Percentiles rank a stretch among this genome's conserved stretches.
These are phyloP conservation scores for Uromyces viciae-fabae DNA, from an alignment of 1,284 basidiomycete species.

Conservation along the genomic window DNA sequence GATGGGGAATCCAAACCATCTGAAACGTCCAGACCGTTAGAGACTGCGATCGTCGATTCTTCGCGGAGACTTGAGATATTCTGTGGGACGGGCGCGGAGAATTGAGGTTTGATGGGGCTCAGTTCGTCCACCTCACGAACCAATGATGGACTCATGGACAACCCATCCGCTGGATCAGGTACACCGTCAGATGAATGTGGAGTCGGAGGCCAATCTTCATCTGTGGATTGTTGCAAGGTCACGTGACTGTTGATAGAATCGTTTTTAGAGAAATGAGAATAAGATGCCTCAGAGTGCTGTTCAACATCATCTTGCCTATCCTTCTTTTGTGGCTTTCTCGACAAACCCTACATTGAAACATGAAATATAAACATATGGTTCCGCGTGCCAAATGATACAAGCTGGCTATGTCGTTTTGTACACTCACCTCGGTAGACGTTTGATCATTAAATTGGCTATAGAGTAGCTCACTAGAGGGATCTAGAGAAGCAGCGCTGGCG, in stretches of 20 bases:
- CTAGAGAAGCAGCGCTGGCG: neutral
- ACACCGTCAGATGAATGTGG: slow-evolving; percentile 24
- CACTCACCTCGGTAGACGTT: neutral
- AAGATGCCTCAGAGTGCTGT: slow-evolving; percentile 6
- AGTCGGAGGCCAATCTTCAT: slow-evolving; percentile 26
- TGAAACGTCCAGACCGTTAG: neutral
- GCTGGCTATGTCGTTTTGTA: neutral
- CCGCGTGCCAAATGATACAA: neutral
- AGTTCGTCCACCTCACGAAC: neutral
- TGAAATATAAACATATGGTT: neutral
- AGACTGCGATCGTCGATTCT: neutral
- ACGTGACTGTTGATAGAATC: neutral
- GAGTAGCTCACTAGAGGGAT: neutral
- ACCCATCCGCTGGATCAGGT: slow-evolving; percentile 24
- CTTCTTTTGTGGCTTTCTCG: neutral
- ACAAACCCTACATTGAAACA: neutral
- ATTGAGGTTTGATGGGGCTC: slow-evolving; percentile 1
- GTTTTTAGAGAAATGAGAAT: slow-evolving; percentile 1
- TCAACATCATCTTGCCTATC: neutral
- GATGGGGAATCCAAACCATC: neutral
- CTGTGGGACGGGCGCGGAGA: neutral
- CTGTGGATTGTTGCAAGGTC: slow-evolving; percentile 15
- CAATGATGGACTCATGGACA: neutral
- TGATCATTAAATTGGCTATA: neutral
- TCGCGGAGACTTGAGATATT: slow-evolving; percentile 6